Evolutionary conservation across 805 yeast genomes (phyloP).

Genomic region (Brettanomyces anomalus): DNA sequence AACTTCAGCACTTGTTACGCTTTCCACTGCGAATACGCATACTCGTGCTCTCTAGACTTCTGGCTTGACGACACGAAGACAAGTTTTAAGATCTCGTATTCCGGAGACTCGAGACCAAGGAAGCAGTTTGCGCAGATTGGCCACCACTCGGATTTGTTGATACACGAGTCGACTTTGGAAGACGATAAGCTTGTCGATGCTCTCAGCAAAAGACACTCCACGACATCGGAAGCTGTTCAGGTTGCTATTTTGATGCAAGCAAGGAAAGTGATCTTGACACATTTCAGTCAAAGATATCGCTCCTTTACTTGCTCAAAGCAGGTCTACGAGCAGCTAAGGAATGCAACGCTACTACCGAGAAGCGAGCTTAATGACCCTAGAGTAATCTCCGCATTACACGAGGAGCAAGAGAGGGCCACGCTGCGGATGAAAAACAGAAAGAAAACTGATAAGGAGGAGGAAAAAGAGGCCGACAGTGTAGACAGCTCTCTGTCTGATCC

Average conservation of each 20-base stretch:
- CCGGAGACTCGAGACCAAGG: conserved; percentile 93
- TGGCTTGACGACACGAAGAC: conserved; percentile 15
- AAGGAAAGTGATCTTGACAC: conserved; percentile 67
- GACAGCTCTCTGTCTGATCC: conserved; percentile 4
- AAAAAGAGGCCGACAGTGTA: background rate
- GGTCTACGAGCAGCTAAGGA: conserved; percentile 16
- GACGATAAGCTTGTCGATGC: conserved; percentile 76
- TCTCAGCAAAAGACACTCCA: conserved; percentile 70
- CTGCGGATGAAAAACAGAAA: too few species aligned
- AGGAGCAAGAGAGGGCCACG: conserved; percentile 6
- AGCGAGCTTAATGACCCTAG: background rate
- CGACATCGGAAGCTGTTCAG: conserved; percentile 76
- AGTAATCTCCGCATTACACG: background rate
- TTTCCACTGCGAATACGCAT: conserved; percentile 76
- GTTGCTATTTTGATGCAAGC: conserved; percentile 69
- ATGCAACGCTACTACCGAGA: conserved; percentile 6
- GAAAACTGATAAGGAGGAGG: background rate
- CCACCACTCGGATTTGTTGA: conserved; percentile 53
- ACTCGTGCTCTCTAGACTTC: conserved; percentile 51
- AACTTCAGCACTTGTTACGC: conserved; percentile 63
- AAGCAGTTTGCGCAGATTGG: conserved; percentile 55
- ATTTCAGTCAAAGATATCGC: conserved; percentile 86
- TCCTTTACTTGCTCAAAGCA: conserved; percentile 28
- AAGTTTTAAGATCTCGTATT: conserved; percentile 67
- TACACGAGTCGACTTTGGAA: conserved; percentile 92